Percentiles rank a stretch among this genome's conserved stretches.
Conservation (phyloP, 2,329 filamentous ascomycete species). For the Cercospora brassicicola region DNA sequence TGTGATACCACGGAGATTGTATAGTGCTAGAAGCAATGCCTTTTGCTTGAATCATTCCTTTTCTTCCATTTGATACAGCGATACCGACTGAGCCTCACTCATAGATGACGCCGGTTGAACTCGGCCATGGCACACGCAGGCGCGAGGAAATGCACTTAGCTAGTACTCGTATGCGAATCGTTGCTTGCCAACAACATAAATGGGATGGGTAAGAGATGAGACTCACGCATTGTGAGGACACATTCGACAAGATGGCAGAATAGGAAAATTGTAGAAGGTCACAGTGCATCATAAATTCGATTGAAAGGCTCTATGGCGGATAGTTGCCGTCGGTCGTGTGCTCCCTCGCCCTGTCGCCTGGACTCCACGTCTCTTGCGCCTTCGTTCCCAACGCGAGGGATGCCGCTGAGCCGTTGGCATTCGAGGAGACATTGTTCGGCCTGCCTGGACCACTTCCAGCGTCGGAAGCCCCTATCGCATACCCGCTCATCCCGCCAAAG, state of each 20-base stretch:
- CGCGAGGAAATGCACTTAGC: not conserved
- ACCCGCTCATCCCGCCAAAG: constrained; percentile 34
- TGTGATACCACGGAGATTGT: not conserved
- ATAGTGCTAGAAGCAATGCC: not conserved
- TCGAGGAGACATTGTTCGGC: constrained; percentile 21
- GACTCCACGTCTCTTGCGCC: constrained; percentile 80
- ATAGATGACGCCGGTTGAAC: not conserved
- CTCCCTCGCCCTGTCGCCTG: constrained; percentile 41
- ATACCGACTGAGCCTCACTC: not conserved
- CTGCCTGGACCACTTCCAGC: constrained; percentile 28
- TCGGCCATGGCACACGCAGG: no score
- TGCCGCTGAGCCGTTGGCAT: constrained; percentile 26
- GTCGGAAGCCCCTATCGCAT: constrained; percentile 30
- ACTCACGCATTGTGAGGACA: not conserved
- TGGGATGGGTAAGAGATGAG: not conserved
- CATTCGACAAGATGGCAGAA: not conserved
- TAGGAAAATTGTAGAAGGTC: not conserved
- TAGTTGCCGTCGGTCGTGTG: constrained; percentile 11
- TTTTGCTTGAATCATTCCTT: not conserved
- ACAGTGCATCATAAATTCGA: not conserved
- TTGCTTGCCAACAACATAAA: not conserved
- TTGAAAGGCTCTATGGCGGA: not conserved
- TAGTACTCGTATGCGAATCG: not conserved
- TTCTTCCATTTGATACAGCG: not conserved
- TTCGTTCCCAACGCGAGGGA: constrained; percentile 73